Conservation (phyloP, 768 basidiomycete genomes). For the Tricholomella constricta region DNA sequence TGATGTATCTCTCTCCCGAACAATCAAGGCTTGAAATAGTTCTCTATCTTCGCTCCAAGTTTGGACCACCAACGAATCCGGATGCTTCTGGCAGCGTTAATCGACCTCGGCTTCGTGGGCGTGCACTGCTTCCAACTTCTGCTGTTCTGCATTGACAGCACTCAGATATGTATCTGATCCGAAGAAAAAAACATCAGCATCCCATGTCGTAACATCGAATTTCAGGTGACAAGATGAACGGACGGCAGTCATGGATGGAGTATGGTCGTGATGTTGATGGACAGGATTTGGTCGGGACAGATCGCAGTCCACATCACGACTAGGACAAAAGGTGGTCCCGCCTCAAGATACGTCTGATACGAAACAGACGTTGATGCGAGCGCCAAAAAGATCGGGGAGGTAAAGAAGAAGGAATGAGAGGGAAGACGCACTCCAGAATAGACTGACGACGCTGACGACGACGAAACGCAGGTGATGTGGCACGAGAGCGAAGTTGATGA, state of each 20-base stretch:
- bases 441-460: slow-evolving; percentile 72
- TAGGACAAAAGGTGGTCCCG: too few relatives aligned
- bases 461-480: slow-evolving; percentile 79
- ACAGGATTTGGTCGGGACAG: not conserved
- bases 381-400: not conserved
- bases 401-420: not conserved
- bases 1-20: too few relatives aligned
- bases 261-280: slow-evolving; percentile 1
- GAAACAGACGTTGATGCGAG: not conserved
- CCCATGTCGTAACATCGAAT: not conserved
- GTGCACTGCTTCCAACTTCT: not conserved
- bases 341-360: too few relatives aligned
- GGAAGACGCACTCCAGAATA: slow-evolving; percentile 75
- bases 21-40: too few relatives aligned
- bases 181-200: not conserved
- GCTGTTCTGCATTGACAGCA: slow-evolving; percentile 47
- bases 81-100: too few relatives aligned
- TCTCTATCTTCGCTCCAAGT: too few relatives aligned
- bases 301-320: not conserved
- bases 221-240: not conserved
- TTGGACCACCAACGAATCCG: too few relatives aligned
- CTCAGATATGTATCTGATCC: slow-evolving; percentile 64
- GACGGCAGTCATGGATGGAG: too few relatives aligned
- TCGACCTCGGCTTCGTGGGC: not conserved
- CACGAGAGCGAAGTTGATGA: slow-evolving; percentile 77